phyloP scores from a whole-genome alignment of 495 filamentous ascomycete species.

The Hypoxylon perforatum region DNA sequence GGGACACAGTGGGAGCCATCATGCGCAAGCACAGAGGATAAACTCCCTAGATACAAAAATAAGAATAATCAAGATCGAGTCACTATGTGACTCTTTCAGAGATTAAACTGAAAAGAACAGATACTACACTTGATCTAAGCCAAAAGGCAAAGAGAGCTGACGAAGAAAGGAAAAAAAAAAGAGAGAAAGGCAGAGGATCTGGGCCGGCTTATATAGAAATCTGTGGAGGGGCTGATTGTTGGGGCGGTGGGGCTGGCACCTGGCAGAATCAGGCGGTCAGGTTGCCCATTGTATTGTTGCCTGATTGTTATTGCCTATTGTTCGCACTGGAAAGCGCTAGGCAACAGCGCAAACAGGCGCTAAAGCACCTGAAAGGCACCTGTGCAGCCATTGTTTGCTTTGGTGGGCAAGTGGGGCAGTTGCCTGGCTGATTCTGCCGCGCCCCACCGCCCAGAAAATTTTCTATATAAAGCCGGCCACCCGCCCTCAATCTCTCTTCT shows the following conservation, averaged over 20 bases:
- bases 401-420: too few species aligned
- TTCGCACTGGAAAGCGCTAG: too few species aligned
- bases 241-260: conserved; percentile 10
- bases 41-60: conserved; percentile 56
- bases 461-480: conserved; percentile 5
- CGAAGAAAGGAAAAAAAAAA: conserved; percentile 44
- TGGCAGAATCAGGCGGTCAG: conserved; percentile 11
- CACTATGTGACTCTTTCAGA: conserved; percentile 59
- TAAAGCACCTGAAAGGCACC: too few species aligned
- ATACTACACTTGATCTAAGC: conserved; percentile 99
- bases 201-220: background rate
- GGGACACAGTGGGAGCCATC: conserved; percentile 71
- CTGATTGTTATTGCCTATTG: too few species aligned
- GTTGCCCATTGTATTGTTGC: too few species aligned
- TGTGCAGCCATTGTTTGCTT: too few species aligned
- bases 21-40: conserved; percentile 78
- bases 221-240: background rate
- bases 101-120: conserved; percentile 98
- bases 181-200: background rate
- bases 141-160: conserved; percentile 69
- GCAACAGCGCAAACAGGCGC: too few species aligned
- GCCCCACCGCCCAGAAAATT: conserved; percentile 6
- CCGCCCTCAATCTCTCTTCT: background rate
- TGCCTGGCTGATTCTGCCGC: background rate
- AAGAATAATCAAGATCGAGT: conserved; percentile 48